Evolutionary conservation across 768 basidiomycete species (phyloP).

Genomic region (Roridomyces roridus): DNA sequence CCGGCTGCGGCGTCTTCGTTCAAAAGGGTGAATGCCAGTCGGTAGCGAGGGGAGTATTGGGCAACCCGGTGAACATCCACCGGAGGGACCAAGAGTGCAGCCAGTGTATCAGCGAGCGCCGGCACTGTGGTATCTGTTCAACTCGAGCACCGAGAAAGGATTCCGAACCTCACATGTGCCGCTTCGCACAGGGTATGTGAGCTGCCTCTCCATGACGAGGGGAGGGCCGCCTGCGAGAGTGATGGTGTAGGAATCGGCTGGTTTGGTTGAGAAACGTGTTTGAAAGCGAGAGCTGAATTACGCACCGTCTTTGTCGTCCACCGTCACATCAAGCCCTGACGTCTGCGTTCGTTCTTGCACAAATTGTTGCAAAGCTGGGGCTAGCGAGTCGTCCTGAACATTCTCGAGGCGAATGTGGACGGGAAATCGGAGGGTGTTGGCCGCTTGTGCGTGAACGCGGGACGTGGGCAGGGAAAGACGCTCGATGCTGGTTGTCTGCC

Average conservation of each 20-base stretch:
- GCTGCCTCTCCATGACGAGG: conserved; percentile 31
- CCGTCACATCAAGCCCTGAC: conserved; percentile 44
- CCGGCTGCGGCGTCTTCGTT: conserved; percentile 87
- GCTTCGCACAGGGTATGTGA: conserved; percentile 36
- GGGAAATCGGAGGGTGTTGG: conserved; percentile 52
- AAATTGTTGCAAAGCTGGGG: conserved; percentile 25
- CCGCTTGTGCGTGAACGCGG: conserved; percentile 60
- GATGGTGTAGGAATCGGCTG: conserved; percentile 31
- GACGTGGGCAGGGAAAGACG: conserved; percentile 73
- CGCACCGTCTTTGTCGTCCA: conserved; percentile 44
- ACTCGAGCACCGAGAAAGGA: neutral
- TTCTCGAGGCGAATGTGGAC: conserved; percentile 47
- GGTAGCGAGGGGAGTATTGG: conserved; percentile 83
- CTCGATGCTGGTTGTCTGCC: conserved; percentile 90
- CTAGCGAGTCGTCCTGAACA: conserved; percentile 16
- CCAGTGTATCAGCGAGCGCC: conserved; percentile 35
- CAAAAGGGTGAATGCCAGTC: conserved; percentile 89
- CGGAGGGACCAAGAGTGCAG: conserved; percentile 45
- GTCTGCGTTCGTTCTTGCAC: conserved; percentile 32
- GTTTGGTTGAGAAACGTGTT: conserved; percentile 5
- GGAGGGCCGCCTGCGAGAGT: conserved; percentile 20
- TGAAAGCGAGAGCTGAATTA: conserved; percentile 2
- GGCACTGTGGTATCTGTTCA: conserved; percentile 20
- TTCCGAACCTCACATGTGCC: conserved; percentile 25
- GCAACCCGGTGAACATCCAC: conserved; percentile 54